Base-by-base conservation (phyloP, 352 stramenopile species). In the Elongisporangium senticosum region DNA sequence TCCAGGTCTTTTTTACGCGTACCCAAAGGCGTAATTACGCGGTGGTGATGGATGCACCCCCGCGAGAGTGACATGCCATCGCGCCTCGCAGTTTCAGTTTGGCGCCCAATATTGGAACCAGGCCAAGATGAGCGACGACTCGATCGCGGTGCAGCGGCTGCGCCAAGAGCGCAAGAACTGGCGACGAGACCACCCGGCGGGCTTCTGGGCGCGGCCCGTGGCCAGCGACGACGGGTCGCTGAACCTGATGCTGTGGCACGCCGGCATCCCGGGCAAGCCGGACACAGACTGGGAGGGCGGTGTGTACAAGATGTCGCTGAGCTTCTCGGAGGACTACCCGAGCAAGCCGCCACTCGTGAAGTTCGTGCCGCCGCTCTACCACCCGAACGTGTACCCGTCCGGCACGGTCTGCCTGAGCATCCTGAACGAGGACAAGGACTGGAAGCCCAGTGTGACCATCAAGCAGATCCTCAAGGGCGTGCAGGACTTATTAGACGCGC, bases 361-460 rank as follows among this genome's bases (percentile, higher is more conserved):
- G 79, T 99, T 99, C 81, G 87, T 96, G 21, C 96, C 97, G 39
- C 95, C 96, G 40, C 78, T 99, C 13, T 99, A 99, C 64, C 97
- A 99, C 67, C 92, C 95, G 24, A 98, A 98, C 65, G 93, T 98
- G 49, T 98, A 98, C 71, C 95, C 95, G 20, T 97, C 89, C 10
- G 97, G 97, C 48, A 99, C 97, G 3, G 97, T 99, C 52, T 99
- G 97, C 74, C 74, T 99, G 22, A 98, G 87, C 65, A 99, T 99
- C 66, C 64, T 99, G 40, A 99, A 99, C 70, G 97, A 99, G 79
- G 97, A 99, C 79, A 96, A 99, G 71, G 96, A 97, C 68, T 99
- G 97, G 97, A 96, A 98, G 69, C 97, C 97, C 22, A 97, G 95
- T 21, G 92, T 98, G 56, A 98, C 92, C n/a, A 95, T 98, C 73